Evolutionary conservation across 164 flowering plant genomes (phyloP).

Genomic region (Nymphaea colorata): DNA sequence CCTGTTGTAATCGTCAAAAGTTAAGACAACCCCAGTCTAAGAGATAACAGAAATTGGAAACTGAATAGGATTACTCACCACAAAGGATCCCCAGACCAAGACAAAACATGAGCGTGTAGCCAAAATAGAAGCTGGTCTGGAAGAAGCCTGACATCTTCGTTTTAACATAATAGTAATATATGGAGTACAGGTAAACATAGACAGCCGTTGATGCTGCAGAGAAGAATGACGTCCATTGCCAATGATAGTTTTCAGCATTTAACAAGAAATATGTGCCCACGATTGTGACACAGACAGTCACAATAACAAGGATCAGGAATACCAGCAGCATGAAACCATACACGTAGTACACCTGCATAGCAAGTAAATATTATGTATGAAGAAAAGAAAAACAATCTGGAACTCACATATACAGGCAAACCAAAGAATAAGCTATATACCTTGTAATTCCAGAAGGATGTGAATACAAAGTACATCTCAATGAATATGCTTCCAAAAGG

Average conservation of each 20-base stretch:
- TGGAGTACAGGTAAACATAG: constrained; percentile 86
- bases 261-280: constrained; percentile 94
- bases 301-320: constrained; percentile 83
- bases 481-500: constrained; percentile 98
- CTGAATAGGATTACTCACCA: constrained; percentile 41
- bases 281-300: constrained; percentile 94
- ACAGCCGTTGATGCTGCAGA: constrained; percentile 98
- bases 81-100: constrained; percentile 93
- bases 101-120: constrained; percentile 95
- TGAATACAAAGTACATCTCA: constrained; percentile 98
- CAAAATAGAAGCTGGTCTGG: constrained; percentile 98
- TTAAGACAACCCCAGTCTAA: not conserved
- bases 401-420: not conserved
- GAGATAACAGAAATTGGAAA: not conserved
- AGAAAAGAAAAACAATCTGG: not conserved
- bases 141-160: constrained; percentile 99
- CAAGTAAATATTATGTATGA: not conserved
- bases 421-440: constrained; percentile 20
- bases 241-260: constrained; percentile 98
- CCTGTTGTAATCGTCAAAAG: constrained; percentile 31
- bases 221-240: constrained; percentile 99
- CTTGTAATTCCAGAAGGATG: constrained; percentile 99
- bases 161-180: constrained; percentile 87
- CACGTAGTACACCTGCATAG: constrained; percentile 85
- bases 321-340: constrained; percentile 98